Conservation (phyloP, 2,329 filamentous ascomycete species). For the Ophiostoma ips region DNA sequence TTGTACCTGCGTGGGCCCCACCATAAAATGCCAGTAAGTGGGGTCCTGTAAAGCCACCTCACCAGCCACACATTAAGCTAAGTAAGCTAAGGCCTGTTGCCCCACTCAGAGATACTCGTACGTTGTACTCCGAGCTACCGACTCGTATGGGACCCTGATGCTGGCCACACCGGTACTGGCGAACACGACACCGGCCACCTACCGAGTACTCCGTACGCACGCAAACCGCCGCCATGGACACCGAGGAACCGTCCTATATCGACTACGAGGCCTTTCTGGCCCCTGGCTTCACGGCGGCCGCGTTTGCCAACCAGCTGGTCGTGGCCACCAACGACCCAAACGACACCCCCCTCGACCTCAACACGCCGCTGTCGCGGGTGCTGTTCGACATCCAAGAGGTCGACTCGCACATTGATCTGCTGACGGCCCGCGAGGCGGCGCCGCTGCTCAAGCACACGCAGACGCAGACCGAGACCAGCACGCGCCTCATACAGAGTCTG, state of each 20-base stretch:
- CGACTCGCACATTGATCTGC: conserved; percentile 82
- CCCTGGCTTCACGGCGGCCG: conserved; percentile 63
- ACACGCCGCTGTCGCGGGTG: conserved; percentile 81
- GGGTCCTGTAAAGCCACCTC: no score
- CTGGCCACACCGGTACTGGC: no score
- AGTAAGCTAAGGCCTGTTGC: no score
- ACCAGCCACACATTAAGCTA: no score
- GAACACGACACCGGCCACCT: neutral
- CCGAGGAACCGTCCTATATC: conserved; percentile 66
- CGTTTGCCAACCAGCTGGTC: conserved; percentile 81
- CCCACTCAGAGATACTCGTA: no score
- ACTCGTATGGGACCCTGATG: no score
- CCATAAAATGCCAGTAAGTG: no score
- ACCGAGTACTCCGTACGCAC: conserved; percentile 20
- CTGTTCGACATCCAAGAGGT: conserved; percentile 96
- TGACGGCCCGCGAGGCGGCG: conserved; percentile 73
- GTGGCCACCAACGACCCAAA: conserved; percentile 82
- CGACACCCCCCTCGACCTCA: conserved; percentile 81
- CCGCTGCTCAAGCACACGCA: conserved; percentile 69
- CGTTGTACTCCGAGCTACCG: no score
- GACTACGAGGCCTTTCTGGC: conserved; percentile 88
- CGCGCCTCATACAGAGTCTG: conserved; percentile 58
- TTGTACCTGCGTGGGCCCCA: no score
- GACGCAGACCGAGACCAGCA: conserved; percentile 57
- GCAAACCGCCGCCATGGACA: conserved; percentile 18